Evolutionary conservation across 1,284 basidiomycete genomes (phyloP), one percentile per base, ranked within the genome.

Genomic region (Tilletia indica): DNA sequence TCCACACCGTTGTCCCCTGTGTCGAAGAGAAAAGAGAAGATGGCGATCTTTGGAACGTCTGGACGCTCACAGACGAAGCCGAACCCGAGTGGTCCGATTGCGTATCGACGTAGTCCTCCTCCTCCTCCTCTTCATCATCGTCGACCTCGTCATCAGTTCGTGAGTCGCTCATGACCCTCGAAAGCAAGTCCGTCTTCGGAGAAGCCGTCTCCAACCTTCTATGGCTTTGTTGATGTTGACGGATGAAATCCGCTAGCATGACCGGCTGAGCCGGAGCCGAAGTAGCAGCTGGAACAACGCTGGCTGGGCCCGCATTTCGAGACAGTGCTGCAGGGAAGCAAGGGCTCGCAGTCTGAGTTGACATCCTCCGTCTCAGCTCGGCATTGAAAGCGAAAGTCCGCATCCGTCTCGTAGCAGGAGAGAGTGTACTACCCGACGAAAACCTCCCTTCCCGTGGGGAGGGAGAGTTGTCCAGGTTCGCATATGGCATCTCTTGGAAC

Each of bases 1-100:
- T 54, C 51, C 51, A 54, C 51, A 54, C 51, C 51, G 51, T 54
- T 19, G 42, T 45, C 42, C 51, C 51, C n/a, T 54, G 51, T 19
- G 51, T 54, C 21, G 51, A 54, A 16, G 51, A 54, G 51, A 54
- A 54, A 19, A 54, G 21, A 19, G 51, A 54, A n/a, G 51, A 54
- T 25, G 6, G 51, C 12, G 51, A 54, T 8, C 51, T 19, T 25
- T 19, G 11, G 21, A 54, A 54, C 12, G 51, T 54, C 19, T 9
- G 11, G 51, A 54, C 6, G 21, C 51, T 54, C 19, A 19, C 16
- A 8, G 42, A 45, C 12, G 19, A 19, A 19, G 16, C 21, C 21
- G 51, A 54, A 6, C 6, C 51, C 21, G 51, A 54, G 51, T 19
- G 51, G 6, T 54, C 16, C 19, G 51, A 54, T 8, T 54, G 51